Percentiles rank a stretch among this genome's conserved stretches.
phyloP scores from a whole-genome alignment of 2,329 filamentous ascomycete genomes.

The Pseudogymnoascus sp. region DNA sequence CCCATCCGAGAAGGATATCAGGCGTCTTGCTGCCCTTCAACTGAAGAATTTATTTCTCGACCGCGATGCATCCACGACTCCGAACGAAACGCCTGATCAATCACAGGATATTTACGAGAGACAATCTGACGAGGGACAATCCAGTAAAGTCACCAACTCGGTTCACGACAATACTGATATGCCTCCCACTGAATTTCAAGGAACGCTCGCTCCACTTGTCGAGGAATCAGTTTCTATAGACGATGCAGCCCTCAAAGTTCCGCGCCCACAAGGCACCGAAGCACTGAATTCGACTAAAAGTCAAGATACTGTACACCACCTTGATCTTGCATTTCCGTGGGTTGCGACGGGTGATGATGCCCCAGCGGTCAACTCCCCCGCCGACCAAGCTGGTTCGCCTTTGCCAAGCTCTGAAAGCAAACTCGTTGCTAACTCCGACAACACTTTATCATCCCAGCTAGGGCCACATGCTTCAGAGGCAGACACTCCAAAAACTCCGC shows the following conservation, averaged over 20 bases:
- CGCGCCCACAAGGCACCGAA: not conserved
- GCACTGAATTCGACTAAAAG: not conserved
- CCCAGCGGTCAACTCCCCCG: not conserved
- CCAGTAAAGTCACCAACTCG: not conserved
- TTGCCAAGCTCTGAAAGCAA: not conserved
- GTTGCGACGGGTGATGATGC: not conserved
- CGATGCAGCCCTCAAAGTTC: not conserved
- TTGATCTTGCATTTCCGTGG: slow-evolving; percentile 48
- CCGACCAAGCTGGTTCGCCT: not conserved
- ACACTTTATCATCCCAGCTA: not conserved
- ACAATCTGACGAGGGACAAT: slow-evolving; percentile 25
- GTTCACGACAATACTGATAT: not conserved
- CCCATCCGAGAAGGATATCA: slow-evolving; percentile 90
- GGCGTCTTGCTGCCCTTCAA: slow-evolving; percentile 83
- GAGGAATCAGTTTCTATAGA: not conserved
- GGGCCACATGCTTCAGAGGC: slow-evolving; percentile 13
- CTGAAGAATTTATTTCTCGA: slow-evolving; percentile 93
- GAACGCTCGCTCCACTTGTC: not conserved
- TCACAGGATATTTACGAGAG: slow-evolving; percentile 43
- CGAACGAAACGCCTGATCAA: slow-evolving; percentile 57
- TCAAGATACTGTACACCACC: slow-evolving; percentile 40
- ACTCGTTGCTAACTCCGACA: not conserved
- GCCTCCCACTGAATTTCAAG: not conserved
- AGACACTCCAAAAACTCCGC: slow-evolving; percentile 26
- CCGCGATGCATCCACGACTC: slow-evolving; percentile 68